A percentile compares a stretch with the other conserved stretches of the same genome.
Conservation (phyloP, 352 stramenopile genomes). For the Globisporangium takayamanum region DNA sequence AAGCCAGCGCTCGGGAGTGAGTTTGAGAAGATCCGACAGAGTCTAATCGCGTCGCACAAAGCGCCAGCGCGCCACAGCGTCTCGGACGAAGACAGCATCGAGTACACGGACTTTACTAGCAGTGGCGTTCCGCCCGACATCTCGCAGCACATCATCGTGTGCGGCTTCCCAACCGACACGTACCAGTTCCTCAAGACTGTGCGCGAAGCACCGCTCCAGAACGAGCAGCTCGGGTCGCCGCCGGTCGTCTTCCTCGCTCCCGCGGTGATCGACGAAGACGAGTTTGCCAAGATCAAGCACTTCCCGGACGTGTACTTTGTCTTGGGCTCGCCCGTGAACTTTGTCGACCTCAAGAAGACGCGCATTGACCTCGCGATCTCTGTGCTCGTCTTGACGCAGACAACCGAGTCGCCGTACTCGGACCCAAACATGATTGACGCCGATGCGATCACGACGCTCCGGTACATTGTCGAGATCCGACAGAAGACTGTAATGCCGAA, state of each 20-base stretch:
- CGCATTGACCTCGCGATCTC: constrained; percentile 48
- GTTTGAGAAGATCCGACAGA: constrained; percentile 48
- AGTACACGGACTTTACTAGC: constrained; percentile 52
- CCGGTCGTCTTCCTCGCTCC: constrained; percentile 56
- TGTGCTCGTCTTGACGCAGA: constrained; percentile 57
- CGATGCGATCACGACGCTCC: constrained; percentile 74
- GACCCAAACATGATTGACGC: constrained; percentile 82
- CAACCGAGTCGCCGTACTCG: constrained; percentile 42
- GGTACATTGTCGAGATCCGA: constrained; percentile 78
- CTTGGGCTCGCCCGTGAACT: constrained; percentile 65
- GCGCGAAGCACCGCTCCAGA: constrained; percentile 35
- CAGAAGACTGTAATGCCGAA: constrained; percentile 61
- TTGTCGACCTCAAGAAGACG: constrained; percentile 60
- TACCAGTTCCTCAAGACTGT: constrained; percentile 73
- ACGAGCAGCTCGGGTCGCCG: constrained; percentile 33
- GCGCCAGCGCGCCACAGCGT: constrained; percentile 20
- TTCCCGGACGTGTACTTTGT: constrained; percentile 66
- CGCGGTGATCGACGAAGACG: constrained; percentile 39
- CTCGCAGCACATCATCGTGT: constrained; percentile 59
- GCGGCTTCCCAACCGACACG: constrained; percentile 53
- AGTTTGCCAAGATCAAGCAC: constrained; percentile 41
- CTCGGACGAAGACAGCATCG: constrained; percentile 14
- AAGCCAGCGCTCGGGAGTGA: constrained; percentile 55
- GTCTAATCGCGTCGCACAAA: constrained; percentile 49
- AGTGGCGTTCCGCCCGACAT: constrained; percentile 34